Conservation (phyloP, 129 eudicot genomes). For the Rutidosis leptorrhynchoides region DNA sequence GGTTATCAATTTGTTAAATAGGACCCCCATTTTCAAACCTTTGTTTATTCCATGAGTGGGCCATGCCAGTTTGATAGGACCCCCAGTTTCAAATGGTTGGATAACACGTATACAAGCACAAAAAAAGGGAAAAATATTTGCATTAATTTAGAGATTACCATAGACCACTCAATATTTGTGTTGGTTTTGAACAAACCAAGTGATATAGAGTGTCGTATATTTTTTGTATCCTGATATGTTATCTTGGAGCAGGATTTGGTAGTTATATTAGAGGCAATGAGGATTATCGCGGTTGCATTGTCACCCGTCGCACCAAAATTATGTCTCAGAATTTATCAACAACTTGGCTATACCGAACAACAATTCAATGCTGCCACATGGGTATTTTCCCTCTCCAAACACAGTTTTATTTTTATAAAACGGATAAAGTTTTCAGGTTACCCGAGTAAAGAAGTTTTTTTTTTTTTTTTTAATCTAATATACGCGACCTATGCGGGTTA, state of each 20-base stretch:
- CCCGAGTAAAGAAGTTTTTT: no score
- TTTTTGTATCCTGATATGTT: background rate
- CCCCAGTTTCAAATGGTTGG: background rate
- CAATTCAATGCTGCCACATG: slow-evolving; percentile 71
- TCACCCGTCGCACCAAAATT: slow-evolving; percentile 77
- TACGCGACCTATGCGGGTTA: no score
- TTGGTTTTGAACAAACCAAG: background rate
- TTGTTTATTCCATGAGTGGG: background rate
- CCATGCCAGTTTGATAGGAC: background rate
- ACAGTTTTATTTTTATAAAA: no score
- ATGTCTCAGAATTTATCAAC: slow-evolving; percentile 63
- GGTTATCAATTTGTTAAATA: background rate
- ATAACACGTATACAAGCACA: background rate
- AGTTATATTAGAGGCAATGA: slow-evolving; percentile 80
- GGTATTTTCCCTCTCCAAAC: slow-evolving; percentile 40
- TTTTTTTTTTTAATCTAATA: no score
- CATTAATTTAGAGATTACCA: background rate
- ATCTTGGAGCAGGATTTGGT: slow-evolving; percentile 69
- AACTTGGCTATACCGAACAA: slow-evolving; percentile 87
- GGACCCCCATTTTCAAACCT: background rate
- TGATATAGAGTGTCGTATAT: background rate
- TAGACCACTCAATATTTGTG: background rate
- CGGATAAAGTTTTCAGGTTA: no score
- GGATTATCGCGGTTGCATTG: slow-evolving; percentile 87
- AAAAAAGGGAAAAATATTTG: background rate